Evolutionary conservation across 768 basidiomycete genomes (phyloP).

Genomic region (Mycena vulgaris): DNA sequence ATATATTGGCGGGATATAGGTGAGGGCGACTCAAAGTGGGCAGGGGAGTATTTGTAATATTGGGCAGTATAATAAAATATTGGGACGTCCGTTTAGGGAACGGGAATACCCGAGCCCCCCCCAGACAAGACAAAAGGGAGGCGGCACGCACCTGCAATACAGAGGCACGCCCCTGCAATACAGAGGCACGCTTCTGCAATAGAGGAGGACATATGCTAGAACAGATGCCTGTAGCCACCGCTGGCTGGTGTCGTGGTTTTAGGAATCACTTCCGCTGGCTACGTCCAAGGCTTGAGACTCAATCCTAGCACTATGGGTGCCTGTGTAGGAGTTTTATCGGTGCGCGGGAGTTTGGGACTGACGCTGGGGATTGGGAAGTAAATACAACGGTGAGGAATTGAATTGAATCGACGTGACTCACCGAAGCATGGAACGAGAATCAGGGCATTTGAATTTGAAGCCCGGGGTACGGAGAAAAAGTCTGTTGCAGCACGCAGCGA

Average conservation of each 20-base stretch:
- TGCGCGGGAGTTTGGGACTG: no score
- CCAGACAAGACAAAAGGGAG: background rate
- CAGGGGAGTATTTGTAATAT: no score
- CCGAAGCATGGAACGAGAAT: no score
- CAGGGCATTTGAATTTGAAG: no score
- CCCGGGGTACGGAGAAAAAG: no score
- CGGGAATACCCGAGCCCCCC: background rate
- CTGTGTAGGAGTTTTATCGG: no score
- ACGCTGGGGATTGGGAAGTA: no score
- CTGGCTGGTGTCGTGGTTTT: background rate
- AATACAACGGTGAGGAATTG: no score
- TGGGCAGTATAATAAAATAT: background rate
- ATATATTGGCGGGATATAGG: background rate
- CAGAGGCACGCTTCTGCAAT: no score
- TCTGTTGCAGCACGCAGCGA: no score
- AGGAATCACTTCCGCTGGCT: background rate
- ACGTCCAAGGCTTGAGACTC: background rate
- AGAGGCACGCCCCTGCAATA: background rate
- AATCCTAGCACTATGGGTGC: conserved; percentile 1
- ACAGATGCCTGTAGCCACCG: background rate
- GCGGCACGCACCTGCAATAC: background rate
- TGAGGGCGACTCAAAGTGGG: background rate
- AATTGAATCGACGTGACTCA: no score
- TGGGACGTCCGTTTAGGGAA: background rate
- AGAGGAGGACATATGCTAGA: background rate